These are phyloP conservation scores for Blastobotrys buckinghamii DNA, from an alignment of 1,139 yeast genomes.

Conservation along the genomic window DNA sequence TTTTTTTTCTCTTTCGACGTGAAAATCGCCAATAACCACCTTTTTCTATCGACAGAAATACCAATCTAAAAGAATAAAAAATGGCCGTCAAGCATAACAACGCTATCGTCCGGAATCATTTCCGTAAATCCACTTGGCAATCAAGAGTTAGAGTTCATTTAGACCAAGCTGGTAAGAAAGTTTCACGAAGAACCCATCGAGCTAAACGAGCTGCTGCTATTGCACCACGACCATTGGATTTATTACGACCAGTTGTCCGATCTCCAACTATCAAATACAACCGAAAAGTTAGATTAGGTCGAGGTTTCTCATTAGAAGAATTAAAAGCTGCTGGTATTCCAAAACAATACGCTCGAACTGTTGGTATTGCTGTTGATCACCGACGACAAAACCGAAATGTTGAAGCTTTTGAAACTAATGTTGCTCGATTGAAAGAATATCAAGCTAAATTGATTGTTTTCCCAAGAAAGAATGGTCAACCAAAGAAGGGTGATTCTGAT, in stretches of 20 bases:
- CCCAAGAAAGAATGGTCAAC: constrained; percentile 76
- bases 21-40: background rate
- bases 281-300: constrained; percentile 99
- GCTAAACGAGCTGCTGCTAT: constrained; percentile 88
- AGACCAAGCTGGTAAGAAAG: constrained; percentile 99
- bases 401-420: constrained; percentile 92
- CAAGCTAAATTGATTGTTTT: constrained; percentile 90
- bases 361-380: constrained; percentile 99
- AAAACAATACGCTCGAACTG: constrained; percentile 94
- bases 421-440: constrained; percentile 95
- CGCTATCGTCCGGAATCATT: constrained; percentile 62
- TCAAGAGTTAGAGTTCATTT: constrained; percentile 98
- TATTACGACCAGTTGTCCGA: constrained; percentile 96
- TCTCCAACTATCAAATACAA: constrained; percentile 98
- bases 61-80: background rate
- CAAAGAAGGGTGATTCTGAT: constrained; percentile 45
- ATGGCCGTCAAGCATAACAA: constrained; percentile 95
- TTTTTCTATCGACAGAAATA: background rate
- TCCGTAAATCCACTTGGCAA: constrained; percentile 94
- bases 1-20: background rate
- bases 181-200: constrained; percentile 92
- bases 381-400: constrained; percentile 99
- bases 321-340: constrained; percentile 96
- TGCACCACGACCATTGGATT: constrained; percentile 97
- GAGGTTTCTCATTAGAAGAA: constrained; percentile 98